phyloP scores from a whole-genome alignment of 306 rosid genomes.

The Quercus wislizeni region DNA sequence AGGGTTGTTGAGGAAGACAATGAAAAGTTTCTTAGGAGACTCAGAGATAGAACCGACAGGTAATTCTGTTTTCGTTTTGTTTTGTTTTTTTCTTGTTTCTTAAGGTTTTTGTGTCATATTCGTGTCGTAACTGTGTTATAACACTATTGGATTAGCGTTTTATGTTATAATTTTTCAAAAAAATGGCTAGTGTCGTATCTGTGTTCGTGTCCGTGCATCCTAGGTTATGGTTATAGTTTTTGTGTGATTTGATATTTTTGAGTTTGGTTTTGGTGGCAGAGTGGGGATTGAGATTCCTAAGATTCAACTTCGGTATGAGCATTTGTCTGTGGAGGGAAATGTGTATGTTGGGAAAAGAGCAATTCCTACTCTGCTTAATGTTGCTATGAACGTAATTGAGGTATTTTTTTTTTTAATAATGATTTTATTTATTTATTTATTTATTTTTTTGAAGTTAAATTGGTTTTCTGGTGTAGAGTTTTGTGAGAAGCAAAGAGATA shows the following conservation, averaged over 20 bases:
- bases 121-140: too few relatives aligned
- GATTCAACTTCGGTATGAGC: constrained; percentile 61
- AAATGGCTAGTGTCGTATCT: too few relatives aligned
- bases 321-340: constrained; percentile 67
- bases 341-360: constrained; percentile 75
- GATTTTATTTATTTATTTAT: neutral
- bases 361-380: constrained; percentile 64
- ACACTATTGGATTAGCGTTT: rapidly evolving
- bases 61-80: neutral
- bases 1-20: constrained; percentile 69
- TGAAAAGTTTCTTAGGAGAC: constrained; percentile 48
- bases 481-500: neutral
- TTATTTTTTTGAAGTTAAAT: neutral
- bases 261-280: constrained; percentile 22
- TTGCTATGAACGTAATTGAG: constrained; percentile 55
- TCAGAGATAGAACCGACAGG: constrained; percentile 65
- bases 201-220: too few relatives aligned
- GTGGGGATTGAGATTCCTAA: constrained; percentile 77
- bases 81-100: too few relatives aligned
- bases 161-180: too few relatives aligned
- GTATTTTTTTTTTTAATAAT: constrained; percentile 23
- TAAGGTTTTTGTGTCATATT: too few relatives aligned
- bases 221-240: neutral
- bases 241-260: neutral
- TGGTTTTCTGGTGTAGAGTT: neutral